Conservation (phyloP, 495 filamentous ascomycete species). For the Penicillium riverlandense region DNA sequence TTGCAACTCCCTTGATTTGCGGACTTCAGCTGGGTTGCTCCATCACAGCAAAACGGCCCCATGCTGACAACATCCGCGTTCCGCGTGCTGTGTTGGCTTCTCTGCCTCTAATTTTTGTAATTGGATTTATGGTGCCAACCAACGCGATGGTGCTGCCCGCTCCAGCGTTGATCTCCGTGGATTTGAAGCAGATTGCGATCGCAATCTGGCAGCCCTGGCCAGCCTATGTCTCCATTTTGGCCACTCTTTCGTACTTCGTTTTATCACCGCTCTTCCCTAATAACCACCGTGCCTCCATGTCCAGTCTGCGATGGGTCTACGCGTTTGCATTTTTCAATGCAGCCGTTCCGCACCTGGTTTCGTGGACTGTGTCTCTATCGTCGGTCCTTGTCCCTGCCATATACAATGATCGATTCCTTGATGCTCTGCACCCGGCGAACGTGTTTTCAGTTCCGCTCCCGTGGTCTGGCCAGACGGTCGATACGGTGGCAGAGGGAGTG, state of each 20-base stretch:
- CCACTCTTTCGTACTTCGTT: constrained; percentile 20
- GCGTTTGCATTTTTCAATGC: constrained; percentile 43
- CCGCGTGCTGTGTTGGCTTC: constrained; percentile 38
- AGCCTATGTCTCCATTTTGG: constrained; percentile 33
- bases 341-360: constrained; percentile 39
- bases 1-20: constrained; percentile 46
- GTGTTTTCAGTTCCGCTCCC: constrained; percentile 37
- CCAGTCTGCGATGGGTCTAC: constrained; percentile 46
- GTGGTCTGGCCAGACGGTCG: constrained; percentile 29
- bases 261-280: constrained; percentile 30
- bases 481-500: constrained; percentile 40
- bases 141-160: constrained; percentile 45
- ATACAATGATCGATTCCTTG: constrained; percentile 22
- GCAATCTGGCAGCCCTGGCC: constrained; percentile 58
- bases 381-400: constrained; percentile 28
- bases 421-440: constrained; percentile 28
- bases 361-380: constrained; percentile 37
- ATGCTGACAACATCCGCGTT: constrained; percentile 40
- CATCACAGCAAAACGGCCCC: constrained; percentile 36
- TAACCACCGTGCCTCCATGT: constrained; percentile 28
- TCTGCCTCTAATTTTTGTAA: constrained; percentile 38
- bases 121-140: constrained; percentile 46
- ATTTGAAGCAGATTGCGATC: constrained; percentile 49
- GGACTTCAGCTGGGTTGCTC: constrained; percentile 48
- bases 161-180: constrained; percentile 32